Conservation (phyloP, 2,329 filamentous ascomycete genomes). For the Daldinia sp. region DNA sequence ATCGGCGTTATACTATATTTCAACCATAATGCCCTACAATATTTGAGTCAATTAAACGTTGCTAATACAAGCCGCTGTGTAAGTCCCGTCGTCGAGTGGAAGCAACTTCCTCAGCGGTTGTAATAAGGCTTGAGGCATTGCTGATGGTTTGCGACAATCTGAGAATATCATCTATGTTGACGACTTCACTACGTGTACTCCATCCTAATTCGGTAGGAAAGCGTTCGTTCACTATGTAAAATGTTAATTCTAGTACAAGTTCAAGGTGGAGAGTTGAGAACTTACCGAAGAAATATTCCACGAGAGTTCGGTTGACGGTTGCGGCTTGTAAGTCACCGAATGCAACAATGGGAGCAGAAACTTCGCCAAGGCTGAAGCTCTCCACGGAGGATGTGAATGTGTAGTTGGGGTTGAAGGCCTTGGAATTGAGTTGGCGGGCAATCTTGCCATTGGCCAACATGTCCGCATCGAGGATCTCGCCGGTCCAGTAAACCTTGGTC, state of each 20-base stretch:
- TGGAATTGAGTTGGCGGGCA: slow-evolving; percentile 32
- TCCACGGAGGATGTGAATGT: slow-evolving; percentile 58
- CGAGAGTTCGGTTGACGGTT: slow-evolving; percentile 55
- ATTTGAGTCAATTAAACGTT: neutral
- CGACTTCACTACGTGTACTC: slow-evolving; percentile 39
- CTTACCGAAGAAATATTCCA: slow-evolving; percentile 62
- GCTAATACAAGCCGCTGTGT: slow-evolving; percentile 16
- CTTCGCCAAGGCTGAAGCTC: slow-evolving; percentile 63
- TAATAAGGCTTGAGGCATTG: slow-evolving; percentile 28
- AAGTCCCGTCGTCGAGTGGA: slow-evolving; percentile 9
- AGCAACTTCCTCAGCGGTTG: neutral
- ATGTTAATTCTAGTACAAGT: neutral
- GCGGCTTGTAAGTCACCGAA: slow-evolving; percentile 59
- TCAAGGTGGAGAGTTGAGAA: neutral
- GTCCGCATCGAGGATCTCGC: slow-evolving; percentile 54
- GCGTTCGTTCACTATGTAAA: slow-evolving; percentile 56
- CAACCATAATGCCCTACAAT: neutral
- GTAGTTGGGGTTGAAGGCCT: slow-evolving; percentile 58
- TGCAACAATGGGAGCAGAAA: slow-evolving; percentile 62
- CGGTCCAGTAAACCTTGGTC: slow-evolving; percentile 61
- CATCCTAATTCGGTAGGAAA: slow-evolving; percentile 58
- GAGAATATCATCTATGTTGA: slow-evolving; percentile 8
- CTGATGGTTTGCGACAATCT: slow-evolving; percentile 10
- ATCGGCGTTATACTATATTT: neutral
- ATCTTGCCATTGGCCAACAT: slow-evolving; percentile 56